Evolutionary conservation across 768 basidiomycete genomes (phyloP).

Genomic region (Boletellus ananas): DNA sequence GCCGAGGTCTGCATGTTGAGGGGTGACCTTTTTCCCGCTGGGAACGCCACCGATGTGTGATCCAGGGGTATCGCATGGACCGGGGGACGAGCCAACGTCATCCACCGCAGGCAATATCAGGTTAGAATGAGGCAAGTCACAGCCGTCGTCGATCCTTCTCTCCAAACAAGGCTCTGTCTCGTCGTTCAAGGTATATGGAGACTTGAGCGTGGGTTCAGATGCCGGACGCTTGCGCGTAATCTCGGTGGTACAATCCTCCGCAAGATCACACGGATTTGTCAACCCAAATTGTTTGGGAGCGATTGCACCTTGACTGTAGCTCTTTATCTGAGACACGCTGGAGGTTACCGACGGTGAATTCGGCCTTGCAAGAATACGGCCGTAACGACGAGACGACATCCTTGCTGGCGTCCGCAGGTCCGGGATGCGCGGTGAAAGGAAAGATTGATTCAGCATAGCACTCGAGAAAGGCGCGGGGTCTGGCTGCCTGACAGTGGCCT

Average conservation of each 20-base stretch:
- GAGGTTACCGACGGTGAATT: not conserved
- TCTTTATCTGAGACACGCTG: not conserved
- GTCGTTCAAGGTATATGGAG: not conserved
- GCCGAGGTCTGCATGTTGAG: not conserved
- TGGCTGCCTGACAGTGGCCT: constrained; percentile 18
- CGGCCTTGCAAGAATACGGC: not conserved
- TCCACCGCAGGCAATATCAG: constrained; percentile 11
- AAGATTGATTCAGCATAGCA: not conserved
- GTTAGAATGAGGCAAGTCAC: constrained; percentile 10
- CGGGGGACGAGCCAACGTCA: not conserved
- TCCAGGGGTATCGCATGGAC: not conserved
- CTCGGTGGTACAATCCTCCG: not conserved
- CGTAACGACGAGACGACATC: constrained; percentile 18
- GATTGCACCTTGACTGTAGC: not conserved
- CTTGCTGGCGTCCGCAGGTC: constrained; percentile 10
- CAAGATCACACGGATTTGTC: not conserved
- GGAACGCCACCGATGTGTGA: not conserved
- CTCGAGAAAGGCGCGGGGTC: not conserved
- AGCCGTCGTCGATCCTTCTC: not conserved
- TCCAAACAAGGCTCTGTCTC: constrained; percentile 5
- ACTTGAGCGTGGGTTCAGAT: constrained; percentile 11
- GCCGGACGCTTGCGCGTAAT: constrained; percentile 1
- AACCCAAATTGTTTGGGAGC: not conserved
- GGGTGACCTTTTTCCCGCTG: not conserved
- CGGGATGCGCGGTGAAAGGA: constrained; percentile 22